phyloP scores from a whole-genome alignment of 2,329 filamentous ascomycete species.

The Fusarium sp. region DNA sequence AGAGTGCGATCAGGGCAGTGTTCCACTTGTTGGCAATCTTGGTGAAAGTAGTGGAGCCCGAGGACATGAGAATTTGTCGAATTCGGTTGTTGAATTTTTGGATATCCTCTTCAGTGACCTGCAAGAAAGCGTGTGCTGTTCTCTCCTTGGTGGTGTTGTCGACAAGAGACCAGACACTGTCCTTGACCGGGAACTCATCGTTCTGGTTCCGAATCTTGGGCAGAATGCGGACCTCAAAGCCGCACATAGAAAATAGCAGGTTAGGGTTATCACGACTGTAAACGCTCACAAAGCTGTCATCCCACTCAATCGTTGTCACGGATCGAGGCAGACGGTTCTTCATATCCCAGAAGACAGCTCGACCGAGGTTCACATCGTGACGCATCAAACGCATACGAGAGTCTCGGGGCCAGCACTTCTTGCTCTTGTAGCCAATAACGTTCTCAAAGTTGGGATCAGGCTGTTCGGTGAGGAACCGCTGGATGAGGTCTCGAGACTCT shows the following conservation, averaged over 20 bases:
- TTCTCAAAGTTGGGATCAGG: constrained; percentile 99
- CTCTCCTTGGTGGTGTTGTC: constrained; percentile 97
- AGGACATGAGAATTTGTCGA: constrained; percentile 98
- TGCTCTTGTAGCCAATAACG: constrained; percentile 98
- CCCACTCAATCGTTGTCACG: constrained; percentile 98
- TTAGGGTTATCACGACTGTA: constrained; percentile 99
- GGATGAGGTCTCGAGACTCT: constrained; percentile 94
- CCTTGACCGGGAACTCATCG: constrained; percentile 96
- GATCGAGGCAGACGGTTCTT: constrained; percentile 96
- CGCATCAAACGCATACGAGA: constrained; percentile 98
- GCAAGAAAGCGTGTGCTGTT: constrained; percentile 95
- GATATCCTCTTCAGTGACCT: constrained; percentile 97
- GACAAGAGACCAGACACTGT: constrained; percentile 97
- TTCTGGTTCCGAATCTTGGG: constrained; percentile 96
- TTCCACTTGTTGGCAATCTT: constrained; percentile 99
- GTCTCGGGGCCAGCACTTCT: constrained; percentile 99
- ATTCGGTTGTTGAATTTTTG: constrained; percentile 99
- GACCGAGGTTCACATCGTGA: constrained; percentile 96
- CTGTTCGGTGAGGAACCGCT: constrained; percentile 97
- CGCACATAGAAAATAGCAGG: constrained; percentile 95
- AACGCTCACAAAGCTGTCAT: constrained; percentile 97
- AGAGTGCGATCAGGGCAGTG: constrained; percentile 94
- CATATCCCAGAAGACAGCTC: constrained; percentile 98
- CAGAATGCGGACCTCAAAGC: constrained; percentile 95
- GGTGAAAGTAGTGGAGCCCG: constrained; percentile 98